Base-by-base conservation (phyloP, 768 basidiomycete genomes). In the Brasilioporus rufonigricans region DNA sequence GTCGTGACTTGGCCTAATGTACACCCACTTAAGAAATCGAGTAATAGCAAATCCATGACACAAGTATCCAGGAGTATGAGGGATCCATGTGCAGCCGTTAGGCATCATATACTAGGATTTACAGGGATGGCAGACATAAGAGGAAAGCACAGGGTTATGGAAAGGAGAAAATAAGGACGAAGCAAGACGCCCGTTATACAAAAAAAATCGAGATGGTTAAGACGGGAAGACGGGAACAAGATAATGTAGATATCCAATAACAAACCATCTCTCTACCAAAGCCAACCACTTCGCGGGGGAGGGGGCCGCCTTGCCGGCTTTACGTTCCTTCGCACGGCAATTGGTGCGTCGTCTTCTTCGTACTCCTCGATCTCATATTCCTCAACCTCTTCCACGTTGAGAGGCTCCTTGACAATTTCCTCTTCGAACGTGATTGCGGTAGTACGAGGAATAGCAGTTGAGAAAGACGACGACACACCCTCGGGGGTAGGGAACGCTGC, bases 401-500 rank as follows among this genome's bases (percentile, higher is more conserved):
- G 44, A 40, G 73, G 65, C 47, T 71, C 70, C 45, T 62, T 75
- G 27, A 70, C 13, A 31, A 73, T 66, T 39, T 86, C 84, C 51
- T 91, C 87, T 33, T 84, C 83, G 32, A 76, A 76, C 59, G 83
- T 87, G 24, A 91, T 75, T 13, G 86, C 81, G 14, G 89, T 91
- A 24, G 90, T 92, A 57, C 82, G 82, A 18, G 87, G 89, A 66
- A 83, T 84, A 6, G 78, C 76, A n/a, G 83, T 77, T 8, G 80
- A 79, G 33, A 81, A 77, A 11, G 80, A 76, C n/a, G 80, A 73
- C 21, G 80, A 81, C 27, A 77, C 76, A 8, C 78, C 79, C 64
- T 87, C 83, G 7, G 90, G 90, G 27, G 82, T 80, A 21, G 90
- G 89, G 61, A 80, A 79, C 27, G 87, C 83, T 55, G 84, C 90